phyloP scores from a whole-genome alignment of 352 stramenopile species.

The Halophytophthora polymorphica region DNA sequence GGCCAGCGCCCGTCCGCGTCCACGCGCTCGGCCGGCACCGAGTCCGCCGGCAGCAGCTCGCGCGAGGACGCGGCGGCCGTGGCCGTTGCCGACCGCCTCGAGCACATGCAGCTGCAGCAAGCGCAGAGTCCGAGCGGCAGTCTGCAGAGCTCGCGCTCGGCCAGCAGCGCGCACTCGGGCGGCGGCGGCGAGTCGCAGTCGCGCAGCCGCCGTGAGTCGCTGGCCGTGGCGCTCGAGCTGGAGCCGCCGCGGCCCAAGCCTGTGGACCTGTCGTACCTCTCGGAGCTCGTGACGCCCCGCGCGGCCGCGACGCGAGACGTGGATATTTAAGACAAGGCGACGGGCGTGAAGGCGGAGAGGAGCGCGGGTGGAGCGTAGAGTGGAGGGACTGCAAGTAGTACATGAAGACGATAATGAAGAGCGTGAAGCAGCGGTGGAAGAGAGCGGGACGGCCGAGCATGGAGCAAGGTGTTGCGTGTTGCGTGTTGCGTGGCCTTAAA shows the following conservation, averaged over 20 bases:
- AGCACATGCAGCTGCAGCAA: slow-evolving; percentile 17
- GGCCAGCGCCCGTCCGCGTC: slow-evolving; percentile 24
- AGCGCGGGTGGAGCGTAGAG: too few relatives aligned
- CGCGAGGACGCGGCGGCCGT: slow-evolving; percentile 14
- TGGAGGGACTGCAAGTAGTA: too few relatives aligned
- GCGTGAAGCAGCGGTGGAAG: not conserved
- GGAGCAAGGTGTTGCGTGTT: too few relatives aligned
- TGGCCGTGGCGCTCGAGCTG: slow-evolving; percentile 19
- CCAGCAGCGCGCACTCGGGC: slow-evolving; percentile 12
- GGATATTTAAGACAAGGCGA: slow-evolving; percentile 25
- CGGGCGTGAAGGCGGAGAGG: not conserved
- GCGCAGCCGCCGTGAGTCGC: slow-evolving; percentile 10
- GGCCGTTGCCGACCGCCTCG: slow-evolving; percentile 12
- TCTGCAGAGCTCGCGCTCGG: slow-evolving; percentile 12
- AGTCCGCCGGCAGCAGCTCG: slow-evolving; percentile 28
- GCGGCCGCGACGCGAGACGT: slow-evolving; percentile 18
- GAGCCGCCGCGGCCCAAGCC: slow-evolving; percentile 23
- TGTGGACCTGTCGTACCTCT: slow-evolving; percentile 51
- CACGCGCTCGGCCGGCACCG: slow-evolving; percentile 25
- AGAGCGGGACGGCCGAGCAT: too few relatives aligned
- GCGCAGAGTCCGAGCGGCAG: slow-evolving; percentile 15
- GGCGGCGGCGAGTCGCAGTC: slow-evolving; percentile 10
- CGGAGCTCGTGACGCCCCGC: slow-evolving; percentile 35
- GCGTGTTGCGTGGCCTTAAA: too few relatives aligned
- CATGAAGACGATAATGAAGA: too few relatives aligned